phyloP scores from a whole-genome alignment of 2,329 filamentous ascomycete species.

The Aspergillus terreus region DNA sequence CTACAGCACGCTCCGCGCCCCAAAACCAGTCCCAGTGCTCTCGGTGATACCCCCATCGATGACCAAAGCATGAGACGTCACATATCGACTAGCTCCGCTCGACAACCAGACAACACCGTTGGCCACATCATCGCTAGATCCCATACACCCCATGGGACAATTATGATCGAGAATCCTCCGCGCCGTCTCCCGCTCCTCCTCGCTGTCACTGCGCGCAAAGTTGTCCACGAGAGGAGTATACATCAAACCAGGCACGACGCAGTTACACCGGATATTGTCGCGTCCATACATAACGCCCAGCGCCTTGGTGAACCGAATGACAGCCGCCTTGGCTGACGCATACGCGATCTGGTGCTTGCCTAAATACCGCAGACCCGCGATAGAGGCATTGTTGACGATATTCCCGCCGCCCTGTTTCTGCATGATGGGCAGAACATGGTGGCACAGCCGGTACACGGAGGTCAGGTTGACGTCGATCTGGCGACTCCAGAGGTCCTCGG shows the following conservation, averaged over 20 bases:
- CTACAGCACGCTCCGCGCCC: too few relatives aligned
- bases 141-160: neutral
- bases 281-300: slow-evolving; percentile 25
- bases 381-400: slow-evolving; percentile 49
- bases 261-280: neutral
- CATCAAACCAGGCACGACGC: neutral
- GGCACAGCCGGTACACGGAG: slow-evolving; percentile 52
- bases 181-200: neutral
- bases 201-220: neutral
- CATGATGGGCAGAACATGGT: slow-evolving; percentile 28
- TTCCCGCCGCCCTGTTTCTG: slow-evolving; percentile 29
- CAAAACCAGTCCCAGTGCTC: neutral
- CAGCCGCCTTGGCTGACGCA: slow-evolving; percentile 49
- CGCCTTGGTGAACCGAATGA: slow-evolving; percentile 49
- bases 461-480: slow-evolving; percentile 58
- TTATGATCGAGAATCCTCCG: neutral
- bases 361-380: slow-evolving; percentile 53
- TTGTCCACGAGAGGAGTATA: neutral
- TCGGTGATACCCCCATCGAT: neutral
- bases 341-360: slow-evolving; percentile 54
- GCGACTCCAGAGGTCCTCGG: slow-evolving; percentile 48
- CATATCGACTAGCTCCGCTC: neutral
- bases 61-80: neutral
- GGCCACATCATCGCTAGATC: neutral
- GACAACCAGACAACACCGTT: neutral